Evolutionary conservation across 129 eudicot genomes (phyloP), one percentile per base, ranked within the genome.

Genomic region (Pseudognaphalium luteoalbum): DNA sequence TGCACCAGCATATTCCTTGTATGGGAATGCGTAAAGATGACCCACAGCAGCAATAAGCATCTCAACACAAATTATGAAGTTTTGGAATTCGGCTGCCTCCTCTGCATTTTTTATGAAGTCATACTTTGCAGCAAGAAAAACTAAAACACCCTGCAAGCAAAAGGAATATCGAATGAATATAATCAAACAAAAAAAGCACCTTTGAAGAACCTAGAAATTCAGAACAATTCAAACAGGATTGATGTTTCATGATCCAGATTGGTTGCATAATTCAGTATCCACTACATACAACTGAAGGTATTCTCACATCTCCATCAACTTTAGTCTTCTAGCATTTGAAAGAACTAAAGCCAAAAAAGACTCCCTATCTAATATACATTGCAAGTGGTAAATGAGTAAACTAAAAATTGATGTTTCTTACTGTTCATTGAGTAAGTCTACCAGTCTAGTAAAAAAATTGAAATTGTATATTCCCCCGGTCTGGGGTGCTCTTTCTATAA

Each of bases 31-130:
- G 80, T 84, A 90, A 54, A 90, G 87, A 81, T 92, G 98, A 22
- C 94, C 98, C 66, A 86, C 73, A 21, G 98, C 98, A 44, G 98
- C 98, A 76, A 92, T 83, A 39, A 91, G 92, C 97, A 91, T 91
- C 84, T 91, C 97, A 10, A 91, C 92, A 79, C 97, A 91, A 42
- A 91, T 81, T 78, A 91, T 85, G 74, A 88, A 88, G 69, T 82
- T 86, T 74, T 91, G 97, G 52, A 91, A 88, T 30, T 91, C 86
- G 4, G 97, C 97, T 75, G 97, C 97, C 62, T 91, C 86, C 78
- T 88, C 84, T 47, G 90, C 82, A 34, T 75, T 88, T 70, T 86
- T 86, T 58, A 92, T 90, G 2, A 84, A 76, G 21, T 86, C 86
- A 58, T 87, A 81, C 76, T 85, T 90, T 51, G 96, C 98, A 34